Base-by-base conservation (phyloP, 768 basidiomycete species). In the Scleroderma bovista region DNA sequence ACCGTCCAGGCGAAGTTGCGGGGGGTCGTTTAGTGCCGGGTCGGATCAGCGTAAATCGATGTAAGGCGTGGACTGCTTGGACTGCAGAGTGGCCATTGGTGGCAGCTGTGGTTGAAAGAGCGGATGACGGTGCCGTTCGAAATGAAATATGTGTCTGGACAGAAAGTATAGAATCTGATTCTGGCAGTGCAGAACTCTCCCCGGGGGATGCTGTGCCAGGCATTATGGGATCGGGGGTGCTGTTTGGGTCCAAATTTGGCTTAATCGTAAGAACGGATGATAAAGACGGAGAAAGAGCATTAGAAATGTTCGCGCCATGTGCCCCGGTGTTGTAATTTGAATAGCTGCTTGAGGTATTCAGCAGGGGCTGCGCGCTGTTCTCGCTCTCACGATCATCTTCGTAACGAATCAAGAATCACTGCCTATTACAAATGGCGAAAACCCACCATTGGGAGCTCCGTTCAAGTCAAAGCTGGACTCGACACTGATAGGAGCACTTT, bases 41-140 rank as follows among this genome's bases (percentile, higher is more conserved):
- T 64, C 86, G 89, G 58, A 93, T 75, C 29, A 93, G 75, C 19
- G 91, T 86, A 73, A 94, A 94, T 16, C 93, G 84, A 64, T 93
- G 92, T 3, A 91, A 75, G 46, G 83, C 73, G 0, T 81, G 75
- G 1, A 77, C 56, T 3, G 77, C 71, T 32, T 72, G 72, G 43
- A 85, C 75, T 7, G 85, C 86, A 1, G 86, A 88, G 17, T 86
- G 83, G 11, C 86, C 88, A 56, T 88, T 84, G 0, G 88, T 91
- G 5, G 88, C 88, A 15, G 73, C 74, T 1, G 87, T 77, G 33
- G 74, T 72, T 2, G 81, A 83, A 4, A 69, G 69, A 24, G 71
- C 57, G 2, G 74, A 74, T 22, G 72, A 68, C 20, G 74, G 69
- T 9, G 84, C 83, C 6, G 86, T 88, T 55, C 79, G 79, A 64